Conservation (phyloP, 345 rosid genomes). For the Mangifera indica region DNA sequence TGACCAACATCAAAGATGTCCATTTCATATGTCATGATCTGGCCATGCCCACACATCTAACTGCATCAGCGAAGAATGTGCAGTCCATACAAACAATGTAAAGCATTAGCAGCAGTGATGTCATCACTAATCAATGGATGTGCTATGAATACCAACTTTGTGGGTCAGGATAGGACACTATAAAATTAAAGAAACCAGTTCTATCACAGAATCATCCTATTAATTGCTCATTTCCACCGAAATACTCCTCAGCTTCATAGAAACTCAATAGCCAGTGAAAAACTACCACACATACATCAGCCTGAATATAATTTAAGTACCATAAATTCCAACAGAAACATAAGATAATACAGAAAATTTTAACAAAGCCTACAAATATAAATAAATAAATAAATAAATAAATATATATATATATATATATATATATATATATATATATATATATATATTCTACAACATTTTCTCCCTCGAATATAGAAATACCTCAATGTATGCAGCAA, state of each 20-base stretch:
- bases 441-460: not conserved
- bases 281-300: not conserved
- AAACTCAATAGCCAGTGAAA: not conserved
- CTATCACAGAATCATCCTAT: not conserved
- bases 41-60: not conserved
- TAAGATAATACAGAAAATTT: not conserved
- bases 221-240: not conserved
- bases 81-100: not conserved
- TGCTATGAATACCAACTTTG: not conserved
- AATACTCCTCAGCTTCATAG: not conserved
- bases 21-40: not conserved
- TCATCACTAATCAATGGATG: not conserved
- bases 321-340: too few species aligned
- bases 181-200: not conserved
- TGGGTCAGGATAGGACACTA: not conserved
- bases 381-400: slow-evolving; percentile 19
- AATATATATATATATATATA: too few species aligned
- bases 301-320: not conserved
- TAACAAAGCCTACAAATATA: not conserved
- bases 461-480: slow-evolving; percentile 6
- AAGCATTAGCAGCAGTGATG: not conserved
- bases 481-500: slow-evolving; percentile 92
- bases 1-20: not conserved
- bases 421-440: too few species aligned
- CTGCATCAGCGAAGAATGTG: not conserved